A percentile compares a stretch with the other conserved stretches of the same genome.
Conservation (phyloP, 108 stramenopile genomes). For the Halocafeteria seosinensis region DNA sequence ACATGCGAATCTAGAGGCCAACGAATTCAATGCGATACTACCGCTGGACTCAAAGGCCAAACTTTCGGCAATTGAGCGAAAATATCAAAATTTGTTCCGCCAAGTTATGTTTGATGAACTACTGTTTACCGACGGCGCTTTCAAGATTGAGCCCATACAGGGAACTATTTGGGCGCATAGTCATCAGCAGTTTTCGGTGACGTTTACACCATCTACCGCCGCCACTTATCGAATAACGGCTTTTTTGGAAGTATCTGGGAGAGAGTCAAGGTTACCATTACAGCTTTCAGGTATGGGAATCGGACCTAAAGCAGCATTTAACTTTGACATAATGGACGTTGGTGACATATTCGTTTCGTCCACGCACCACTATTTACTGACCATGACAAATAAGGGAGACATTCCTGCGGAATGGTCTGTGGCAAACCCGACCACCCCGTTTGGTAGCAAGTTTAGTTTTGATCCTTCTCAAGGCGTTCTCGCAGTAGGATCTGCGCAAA, state of each 20-base stretch:
- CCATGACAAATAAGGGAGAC: slow-evolving; percentile 39
- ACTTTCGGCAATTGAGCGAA: slow-evolving; percentile 26
- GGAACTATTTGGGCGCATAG: slow-evolving; percentile 43
- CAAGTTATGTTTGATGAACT: slow-evolving; percentile 34
- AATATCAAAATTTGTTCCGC: slow-evolving; percentile 34
- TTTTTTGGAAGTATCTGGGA: slow-evolving; percentile 37
- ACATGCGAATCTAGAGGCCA: background rate
- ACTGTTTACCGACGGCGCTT: slow-evolving; percentile 42
- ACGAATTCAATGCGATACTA: slow-evolving; percentile 1
- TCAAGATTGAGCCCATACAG: slow-evolving; percentile 28
- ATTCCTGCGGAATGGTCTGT: slow-evolving; percentile 39
- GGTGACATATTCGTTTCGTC: slow-evolving; percentile 39
- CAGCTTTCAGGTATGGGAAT: slow-evolving; percentile 29
- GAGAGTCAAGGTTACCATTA: slow-evolving; percentile 36
- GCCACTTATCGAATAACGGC: slow-evolving; percentile 29
- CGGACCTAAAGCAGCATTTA: slow-evolving; percentile 37
- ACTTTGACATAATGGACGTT: slow-evolving; percentile 37
- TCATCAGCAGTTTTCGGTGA: slow-evolving; percentile 38
- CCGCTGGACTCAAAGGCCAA: slow-evolving; percentile 13
- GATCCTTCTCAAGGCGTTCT: slow-evolving; percentile 1
- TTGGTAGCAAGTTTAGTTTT: background rate
- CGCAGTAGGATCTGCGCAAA: slow-evolving; percentile 3
- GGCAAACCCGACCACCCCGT: slow-evolving; percentile 7
- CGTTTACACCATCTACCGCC: slow-evolving; percentile 33
- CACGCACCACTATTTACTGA: slow-evolving; percentile 23